Evolutionary conservation across 345 rosid species (phyloP), one percentile per base, ranked within the genome.

Genomic region (Eutrema heterophyllum): DNA sequence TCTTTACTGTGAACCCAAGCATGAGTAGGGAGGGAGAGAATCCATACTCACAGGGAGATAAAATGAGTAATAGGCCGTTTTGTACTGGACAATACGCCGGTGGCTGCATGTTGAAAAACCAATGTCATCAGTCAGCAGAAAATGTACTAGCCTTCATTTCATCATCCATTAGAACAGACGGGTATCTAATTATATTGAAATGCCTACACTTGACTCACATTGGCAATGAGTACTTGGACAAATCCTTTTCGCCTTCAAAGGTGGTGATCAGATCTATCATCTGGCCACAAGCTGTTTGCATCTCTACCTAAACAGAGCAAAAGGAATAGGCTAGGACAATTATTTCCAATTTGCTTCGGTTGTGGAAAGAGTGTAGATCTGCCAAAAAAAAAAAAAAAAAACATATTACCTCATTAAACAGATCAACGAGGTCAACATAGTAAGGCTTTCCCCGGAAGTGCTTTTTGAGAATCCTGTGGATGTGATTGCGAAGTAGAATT

Each of bases 191-290:
- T 33, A 54, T 52, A 59, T 29, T 49, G 44, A 39, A 27, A 11
- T 5, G 39, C 9, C 38, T 40, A 78, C 54, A 70, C 15, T 48
- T 70, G 64, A 83, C 92, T 80, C 78, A 88, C 97, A 88, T 78
- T 6, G 86, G 73, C 74, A 87, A 72, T 0, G 89, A 78, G 82
- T 86, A 91, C 67, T 86, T 88, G 56, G 92, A 74, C 56, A 90
- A 74, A 82, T 85, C 90, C 68, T 86, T 86, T 73, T 87, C 92
- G 54, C 95, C 89, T 81, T 87, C 83, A 35, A 84, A 77, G 16
- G 89, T 82, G 62, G 88, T 84, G 75, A 88, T 91, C 83, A 91
- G 81, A 82, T 91, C 95, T 65, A 91, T 84, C 97, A 88, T 86
- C 83, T 91, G 89, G 63, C 97, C 95, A 12, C 81, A 86, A 50